Base-by-base conservation (phyloP, 140 eudicot genomes). In the Anethum foeniculum region DNA sequence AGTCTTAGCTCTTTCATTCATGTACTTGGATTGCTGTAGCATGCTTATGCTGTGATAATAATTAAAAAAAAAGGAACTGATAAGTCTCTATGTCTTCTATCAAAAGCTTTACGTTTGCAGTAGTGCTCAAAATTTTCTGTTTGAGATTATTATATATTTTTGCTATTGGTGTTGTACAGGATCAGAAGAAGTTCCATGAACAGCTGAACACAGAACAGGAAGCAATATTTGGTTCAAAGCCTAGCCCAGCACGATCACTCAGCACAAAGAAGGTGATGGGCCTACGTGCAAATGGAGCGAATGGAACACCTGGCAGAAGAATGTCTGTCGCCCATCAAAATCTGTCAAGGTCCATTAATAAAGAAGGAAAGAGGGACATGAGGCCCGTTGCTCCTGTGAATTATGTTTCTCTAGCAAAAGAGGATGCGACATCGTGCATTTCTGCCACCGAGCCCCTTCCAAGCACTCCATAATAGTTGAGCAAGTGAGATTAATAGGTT, bases 161-260 rank as follows among this genome's bases (percentile, higher is more conserved):
- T 49, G n/a, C 25, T 9, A 12, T 46, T 75, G 79, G 43, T 75
- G 79, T 13, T 47, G 41, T 47, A 28, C 87, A 94, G 98, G 98
- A 94, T 56, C 96, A 90, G 83, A 94, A 92, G 88, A 94, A 94
- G 87, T 85, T 90, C 82, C 91, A 86, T 23, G 97, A 90, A 34
- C 96, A 88, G 93, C 32, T 89, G 81, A 83, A 28, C 78, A 90
- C 88, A 38, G 98, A 92, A 27, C 92, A 80, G 44, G 97, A 93
- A 75, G 25, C 91, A 0, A 80, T 84, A 18, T 90, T 94, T 52
- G 90, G 94, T 62, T 73, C 97, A 75, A 90, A 89, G 80, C 90
- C 97, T 76, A 94, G 97, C 91, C 98, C 98, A 4, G 97, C 90
- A 65, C 87, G 95, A 64, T 88, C 86, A 6, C 77, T 76, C 54